Conservation (phyloP, 1,139 yeast genomes). For the Hyphopichia wangnamkhiaoensis region DNA sequence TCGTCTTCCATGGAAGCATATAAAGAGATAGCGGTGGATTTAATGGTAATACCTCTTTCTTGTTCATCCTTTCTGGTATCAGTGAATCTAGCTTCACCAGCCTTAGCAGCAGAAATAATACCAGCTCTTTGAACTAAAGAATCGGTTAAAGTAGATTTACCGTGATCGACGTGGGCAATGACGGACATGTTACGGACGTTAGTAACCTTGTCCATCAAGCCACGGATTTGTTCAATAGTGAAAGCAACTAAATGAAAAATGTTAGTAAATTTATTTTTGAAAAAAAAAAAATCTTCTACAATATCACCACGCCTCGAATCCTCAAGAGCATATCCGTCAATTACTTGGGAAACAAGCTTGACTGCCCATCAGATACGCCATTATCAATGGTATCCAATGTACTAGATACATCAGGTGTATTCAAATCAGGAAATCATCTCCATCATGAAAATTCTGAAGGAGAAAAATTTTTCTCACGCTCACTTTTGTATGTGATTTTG, state of each 20-base stretch:
- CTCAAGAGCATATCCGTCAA: too few species aligned
- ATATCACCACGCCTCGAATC: not conserved
- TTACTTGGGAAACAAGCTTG: too few species aligned
- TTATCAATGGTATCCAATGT: too few species aligned
- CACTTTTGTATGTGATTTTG: too few species aligned
- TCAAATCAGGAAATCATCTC: too few species aligned
- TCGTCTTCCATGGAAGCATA: slow-evolving; percentile 88
- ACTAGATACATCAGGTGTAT: too few species aligned
- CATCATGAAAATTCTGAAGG: too few species aligned
- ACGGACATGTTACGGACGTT: slow-evolving; percentile 99
- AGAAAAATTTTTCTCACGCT: too few species aligned
- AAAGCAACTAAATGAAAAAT: slow-evolving; percentile 54
- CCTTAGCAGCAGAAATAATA: slow-evolving; percentile 99
- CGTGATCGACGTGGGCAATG: slow-evolving; percentile 99
- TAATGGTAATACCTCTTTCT: slow-evolving; percentile 99
- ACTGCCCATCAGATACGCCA: too few species aligned
- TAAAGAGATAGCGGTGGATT: slow-evolving; percentile 98
- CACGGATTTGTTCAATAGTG: slow-evolving; percentile 95
- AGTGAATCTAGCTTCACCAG: slow-evolving; percentile 99
- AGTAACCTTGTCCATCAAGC: slow-evolving; percentile 98
- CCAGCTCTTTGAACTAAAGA: slow-evolving; percentile 99
- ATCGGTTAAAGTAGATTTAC: slow-evolving; percentile 98
- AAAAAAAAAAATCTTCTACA: too few species aligned
- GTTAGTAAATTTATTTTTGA: slow-evolving; percentile 2
- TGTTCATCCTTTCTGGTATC: slow-evolving; percentile 99